phyloP scores from a whole-genome alignment of 2,329 filamentous ascomycete species.

The Colletotrichum agaves region DNA sequence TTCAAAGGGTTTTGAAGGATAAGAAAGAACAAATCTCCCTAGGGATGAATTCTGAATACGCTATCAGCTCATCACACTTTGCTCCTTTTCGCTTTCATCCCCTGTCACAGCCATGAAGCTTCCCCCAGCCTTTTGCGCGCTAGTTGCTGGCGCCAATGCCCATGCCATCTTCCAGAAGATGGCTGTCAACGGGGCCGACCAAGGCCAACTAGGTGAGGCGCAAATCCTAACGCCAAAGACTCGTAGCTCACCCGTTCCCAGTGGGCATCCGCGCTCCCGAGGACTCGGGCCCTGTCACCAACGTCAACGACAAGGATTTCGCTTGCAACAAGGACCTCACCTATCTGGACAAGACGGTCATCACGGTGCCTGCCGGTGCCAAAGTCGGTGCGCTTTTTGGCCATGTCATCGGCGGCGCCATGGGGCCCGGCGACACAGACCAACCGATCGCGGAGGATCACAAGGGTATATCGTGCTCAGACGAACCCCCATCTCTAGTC shows the following conservation, averaged over 20 bases:
- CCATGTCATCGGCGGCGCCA: constrained; percentile 59
- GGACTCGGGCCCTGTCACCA: constrained; percentile 49
- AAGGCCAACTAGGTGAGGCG: not conserved
- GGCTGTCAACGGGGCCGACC: constrained; percentile 15
- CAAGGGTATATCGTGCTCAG: constrained; percentile 50
- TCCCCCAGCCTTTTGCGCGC: constrained; percentile 41
- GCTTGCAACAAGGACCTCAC: constrained; percentile 56
- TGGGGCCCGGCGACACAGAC: constrained; percentile 54
- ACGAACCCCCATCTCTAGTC: rapidly evolving
- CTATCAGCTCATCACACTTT: too few species aligned
- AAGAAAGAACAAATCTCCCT: too few species aligned
- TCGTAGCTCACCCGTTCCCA: too few species aligned
- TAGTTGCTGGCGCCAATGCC: constrained; percentile 56
- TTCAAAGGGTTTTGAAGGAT: too few species aligned
- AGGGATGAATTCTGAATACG: too few species aligned
- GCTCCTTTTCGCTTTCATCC: not conserved
- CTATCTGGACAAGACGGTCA: constrained; percentile 49
- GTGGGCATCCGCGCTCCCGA: constrained; percentile 19
- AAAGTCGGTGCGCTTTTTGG: constrained; percentile 59
- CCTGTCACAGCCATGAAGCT: constrained; percentile 14
- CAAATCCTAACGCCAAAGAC: too few species aligned
- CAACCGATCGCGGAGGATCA: constrained; percentile 59
- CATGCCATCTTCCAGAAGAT: constrained; percentile 41
- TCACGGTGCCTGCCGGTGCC: constrained; percentile 58
- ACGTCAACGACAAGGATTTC: constrained; percentile 56